Evolutionary conservation across 179 eudicot genomes (phyloP).

Genomic region (Beta macrorhiza): DNA sequence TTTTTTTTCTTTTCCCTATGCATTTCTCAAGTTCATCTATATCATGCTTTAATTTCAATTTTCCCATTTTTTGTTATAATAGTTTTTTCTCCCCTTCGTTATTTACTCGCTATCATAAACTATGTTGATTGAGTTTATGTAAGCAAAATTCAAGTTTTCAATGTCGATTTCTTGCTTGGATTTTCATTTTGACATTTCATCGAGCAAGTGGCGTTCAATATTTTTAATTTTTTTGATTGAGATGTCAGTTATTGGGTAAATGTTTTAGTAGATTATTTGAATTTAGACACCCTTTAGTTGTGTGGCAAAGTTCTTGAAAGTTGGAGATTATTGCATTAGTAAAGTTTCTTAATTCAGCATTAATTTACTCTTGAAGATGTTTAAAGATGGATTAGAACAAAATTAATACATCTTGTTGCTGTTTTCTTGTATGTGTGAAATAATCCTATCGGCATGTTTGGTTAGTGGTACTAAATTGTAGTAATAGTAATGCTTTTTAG

Average conservation of each 20-base stretch:
- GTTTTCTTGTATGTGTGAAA: no score
- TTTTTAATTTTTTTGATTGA: no score
- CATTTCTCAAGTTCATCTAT: not conserved
- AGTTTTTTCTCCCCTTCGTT: not conserved
- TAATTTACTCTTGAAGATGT: no score
- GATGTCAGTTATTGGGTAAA: not conserved
- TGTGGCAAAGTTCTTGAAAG: not conserved
- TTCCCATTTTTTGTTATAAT: not conserved
- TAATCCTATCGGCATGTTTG: no score
- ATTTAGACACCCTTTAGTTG: not conserved
- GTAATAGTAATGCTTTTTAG: no score
- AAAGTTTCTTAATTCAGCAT: no score
- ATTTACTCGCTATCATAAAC: not conserved
- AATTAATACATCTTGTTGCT: no score
- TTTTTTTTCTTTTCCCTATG: not conserved
- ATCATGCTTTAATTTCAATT: not conserved
- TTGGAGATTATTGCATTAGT: no score
- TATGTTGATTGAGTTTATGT: not conserved
- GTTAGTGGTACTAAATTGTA: no score
- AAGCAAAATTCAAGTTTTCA: not conserved
- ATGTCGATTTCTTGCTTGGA: not conserved
- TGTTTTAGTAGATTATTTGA: not conserved
- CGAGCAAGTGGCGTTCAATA: constrained; percentile 13
- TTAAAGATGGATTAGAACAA: no score
- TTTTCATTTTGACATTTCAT: constrained; percentile 17